Evolutionary conservation across 1,284 basidiomycete species (phyloP).

Genomic region (Ceratorhiza oryzae-sativae): DNA sequence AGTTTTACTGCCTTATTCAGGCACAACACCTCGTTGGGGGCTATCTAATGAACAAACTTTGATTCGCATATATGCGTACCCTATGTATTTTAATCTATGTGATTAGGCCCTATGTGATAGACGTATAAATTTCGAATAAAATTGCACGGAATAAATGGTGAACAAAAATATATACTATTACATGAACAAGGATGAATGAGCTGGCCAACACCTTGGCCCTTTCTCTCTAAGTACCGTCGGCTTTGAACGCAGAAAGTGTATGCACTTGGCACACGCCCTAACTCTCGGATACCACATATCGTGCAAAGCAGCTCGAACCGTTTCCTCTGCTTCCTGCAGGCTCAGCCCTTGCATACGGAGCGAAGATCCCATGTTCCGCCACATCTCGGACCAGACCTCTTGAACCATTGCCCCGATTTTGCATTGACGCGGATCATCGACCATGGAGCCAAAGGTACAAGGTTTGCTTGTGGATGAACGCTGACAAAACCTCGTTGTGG

Average conservation of each 20-base stretch:
- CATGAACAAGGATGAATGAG: too few species aligned
- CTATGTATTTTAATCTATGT: too few species aligned
- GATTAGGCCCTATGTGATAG: too few species aligned
- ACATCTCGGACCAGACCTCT: slow-evolving; percentile 15
- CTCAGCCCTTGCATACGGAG: slow-evolving; percentile 3
- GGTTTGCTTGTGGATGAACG: slow-evolving; percentile 11
- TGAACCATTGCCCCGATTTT: slow-evolving; percentile 16
- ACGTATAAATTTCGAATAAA: too few species aligned
- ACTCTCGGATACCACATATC: slow-evolving; percentile 20
- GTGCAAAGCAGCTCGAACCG: slow-evolving; percentile 15
- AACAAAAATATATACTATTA: too few species aligned
- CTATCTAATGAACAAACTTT: too few species aligned
- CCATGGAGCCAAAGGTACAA: slow-evolving; percentile 17
- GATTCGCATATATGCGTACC: too few species aligned
- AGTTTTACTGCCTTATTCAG: too few species aligned
- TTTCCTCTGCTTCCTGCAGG: slow-evolving; percentile 7
- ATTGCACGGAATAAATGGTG: too few species aligned
- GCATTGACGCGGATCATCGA: background rate
- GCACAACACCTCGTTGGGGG: too few species aligned
- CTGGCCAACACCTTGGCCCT: too few species aligned
- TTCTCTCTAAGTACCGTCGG: too few species aligned
- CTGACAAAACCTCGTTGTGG: background rate
- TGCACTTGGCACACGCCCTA: slow-evolving; percentile 19
- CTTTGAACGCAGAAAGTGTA: slow-evolving; percentile 16
- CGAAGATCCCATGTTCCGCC: slow-evolving; percentile 27